These are phyloP conservation scores for Ustilago curta DNA, from an alignment of 1,284 basidiomycete genomes.

Conservation along the genomic window DNA sequence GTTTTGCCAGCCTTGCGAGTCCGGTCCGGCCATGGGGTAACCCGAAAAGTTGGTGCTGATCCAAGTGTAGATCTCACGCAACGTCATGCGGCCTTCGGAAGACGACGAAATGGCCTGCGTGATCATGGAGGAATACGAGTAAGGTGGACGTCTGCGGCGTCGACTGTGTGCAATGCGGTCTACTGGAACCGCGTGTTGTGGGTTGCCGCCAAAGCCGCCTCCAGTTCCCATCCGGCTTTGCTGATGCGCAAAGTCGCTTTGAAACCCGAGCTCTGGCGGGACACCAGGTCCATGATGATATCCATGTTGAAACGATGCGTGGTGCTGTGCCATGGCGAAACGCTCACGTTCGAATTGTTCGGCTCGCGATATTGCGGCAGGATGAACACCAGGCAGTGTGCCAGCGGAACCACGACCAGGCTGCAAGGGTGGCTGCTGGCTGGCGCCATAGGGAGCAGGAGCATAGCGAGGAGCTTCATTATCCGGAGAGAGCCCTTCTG, in stretches of 20 bases:
- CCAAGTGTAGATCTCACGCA: slow-evolving; percentile 65
- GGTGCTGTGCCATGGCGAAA: slow-evolving; percentile 29
- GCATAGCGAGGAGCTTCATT: slow-evolving; percentile 20
- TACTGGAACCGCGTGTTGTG: slow-evolving; percentile 26
- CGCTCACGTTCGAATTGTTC: slow-evolving; percentile 39
- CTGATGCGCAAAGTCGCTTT: slow-evolving; percentile 32
- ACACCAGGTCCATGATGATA: slow-evolving; percentile 7
- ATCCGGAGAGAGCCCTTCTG: slow-evolving; percentile 18
- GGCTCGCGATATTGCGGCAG: slow-evolving; percentile 9
- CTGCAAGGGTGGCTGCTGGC: slow-evolving; percentile 10
- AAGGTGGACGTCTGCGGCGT: slow-evolving; percentile 55
- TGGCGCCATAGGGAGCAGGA: slow-evolving; percentile 1
- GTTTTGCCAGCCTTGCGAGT: slow-evolving; percentile 64
- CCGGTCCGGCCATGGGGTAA: slow-evolving; percentile 56
- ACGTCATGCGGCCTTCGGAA: slow-evolving; percentile 57
- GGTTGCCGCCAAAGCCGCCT: slow-evolving; percentile 14
- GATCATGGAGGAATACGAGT: slow-evolving; percentile 63
- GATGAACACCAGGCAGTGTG: slow-evolving; percentile 6
- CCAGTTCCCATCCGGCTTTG: slow-evolving; percentile 14
- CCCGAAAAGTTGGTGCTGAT: slow-evolving; percentile 57
- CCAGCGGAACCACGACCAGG: slow-evolving; percentile 10
- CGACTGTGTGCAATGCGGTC: slow-evolving; percentile 59
- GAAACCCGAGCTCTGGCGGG: slow-evolving; percentile 27
- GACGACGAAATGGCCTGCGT: slow-evolving; percentile 63
- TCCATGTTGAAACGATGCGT: slow-evolving; percentile 3